A percentile compares a stretch with the other conserved stretches of the same genome.
Conservation (phyloP, 1,284 basidiomycete genomes). For the Somion occarium region DNA sequence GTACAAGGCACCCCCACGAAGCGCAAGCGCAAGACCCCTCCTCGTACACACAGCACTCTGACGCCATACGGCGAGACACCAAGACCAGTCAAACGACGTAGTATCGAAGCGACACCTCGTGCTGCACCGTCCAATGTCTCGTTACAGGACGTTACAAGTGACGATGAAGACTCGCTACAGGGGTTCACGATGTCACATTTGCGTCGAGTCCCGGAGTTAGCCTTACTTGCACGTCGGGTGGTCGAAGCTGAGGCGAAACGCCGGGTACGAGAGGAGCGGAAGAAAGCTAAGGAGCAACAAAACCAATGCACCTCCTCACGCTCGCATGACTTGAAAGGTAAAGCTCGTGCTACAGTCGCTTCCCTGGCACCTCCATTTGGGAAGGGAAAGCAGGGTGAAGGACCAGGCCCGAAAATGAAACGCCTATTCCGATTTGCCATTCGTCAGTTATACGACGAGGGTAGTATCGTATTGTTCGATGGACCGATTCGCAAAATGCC, state of each 20-base stretch:
- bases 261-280: slow-evolving; percentile 40
- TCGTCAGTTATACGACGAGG: slow-evolving; percentile 58
- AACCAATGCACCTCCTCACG: not conserved
- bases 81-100: not conserved
- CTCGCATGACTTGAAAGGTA: not conserved
- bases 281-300: slow-evolving; percentile 24
- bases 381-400: slow-evolving; percentile 11
- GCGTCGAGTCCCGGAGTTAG: slow-evolving; percentile 66
- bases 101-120: not conserved
- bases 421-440: slow-evolving; percentile 60
- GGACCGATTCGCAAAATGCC: slow-evolving; percentile 38
- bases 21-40: not conserved
- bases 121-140: not conserved
- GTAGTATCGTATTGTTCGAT: slow-evolving; percentile 64
- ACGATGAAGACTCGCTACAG: slow-evolving; percentile 7
- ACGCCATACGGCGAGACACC: not conserved
- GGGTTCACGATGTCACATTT: slow-evolving; percentile 71
- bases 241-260: slow-evolving; percentile 53
- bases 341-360: not conserved
- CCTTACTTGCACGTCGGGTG: slow-evolving; percentile 54
- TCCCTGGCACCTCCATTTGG: not conserved
- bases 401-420: slow-evolving; percentile 42
- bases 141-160: not conserved
- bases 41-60: not conserved
- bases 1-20: slow-evolving; percentile 28